phyloP scores from a whole-genome alignment of 768 basidiomycete species.

The Naematelia encephala region DNA sequence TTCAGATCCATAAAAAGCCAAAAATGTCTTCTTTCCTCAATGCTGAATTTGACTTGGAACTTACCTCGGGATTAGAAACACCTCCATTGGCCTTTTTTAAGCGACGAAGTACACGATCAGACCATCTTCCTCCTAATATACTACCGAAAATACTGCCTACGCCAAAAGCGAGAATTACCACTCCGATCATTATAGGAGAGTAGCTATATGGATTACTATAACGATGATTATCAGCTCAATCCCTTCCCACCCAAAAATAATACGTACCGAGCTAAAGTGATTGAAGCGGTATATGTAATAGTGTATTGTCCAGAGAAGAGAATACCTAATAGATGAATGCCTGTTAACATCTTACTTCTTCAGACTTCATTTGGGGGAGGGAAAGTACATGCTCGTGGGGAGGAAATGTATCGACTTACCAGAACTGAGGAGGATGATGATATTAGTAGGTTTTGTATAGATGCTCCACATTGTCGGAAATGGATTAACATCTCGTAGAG shows the following conservation, averaged over 20 bases:
- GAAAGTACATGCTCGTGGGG: too few relatives aligned
- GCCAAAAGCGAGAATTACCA: conserved; percentile 73
- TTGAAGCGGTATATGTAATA: conserved; percentile 69
- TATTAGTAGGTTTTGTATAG: conserved; percentile 64
- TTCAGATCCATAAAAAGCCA: too few relatives aligned
- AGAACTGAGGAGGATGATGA: conserved; percentile 64
- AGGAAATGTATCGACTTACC: conserved; percentile 54
- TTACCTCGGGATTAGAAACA: conserved; percentile 63
- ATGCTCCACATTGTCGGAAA: conserved; percentile 62
- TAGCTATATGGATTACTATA: conserved; percentile 60
- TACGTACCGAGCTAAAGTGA: conserved; percentile 58
- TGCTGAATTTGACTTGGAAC: too few relatives aligned
- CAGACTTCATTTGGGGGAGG: background rate
- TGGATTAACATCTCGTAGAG: conserved; percentile 72
- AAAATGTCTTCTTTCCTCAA: too few relatives aligned
- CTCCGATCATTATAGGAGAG: conserved; percentile 66
- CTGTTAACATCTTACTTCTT: background rate
- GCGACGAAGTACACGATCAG: conserved; percentile 56
- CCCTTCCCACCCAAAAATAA: too few relatives aligned
- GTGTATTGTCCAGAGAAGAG: conserved; percentile 69
- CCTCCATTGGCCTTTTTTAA: conserved; percentile 57
- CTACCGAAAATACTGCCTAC: conserved; percentile 59
- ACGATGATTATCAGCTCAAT: background rate
- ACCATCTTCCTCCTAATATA: conserved; percentile 61
- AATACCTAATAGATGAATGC: conserved; percentile 55